Conservation (phyloP, 2,329 filamentous ascomycete species). For the Talaromyces atroroseus region DNA sequence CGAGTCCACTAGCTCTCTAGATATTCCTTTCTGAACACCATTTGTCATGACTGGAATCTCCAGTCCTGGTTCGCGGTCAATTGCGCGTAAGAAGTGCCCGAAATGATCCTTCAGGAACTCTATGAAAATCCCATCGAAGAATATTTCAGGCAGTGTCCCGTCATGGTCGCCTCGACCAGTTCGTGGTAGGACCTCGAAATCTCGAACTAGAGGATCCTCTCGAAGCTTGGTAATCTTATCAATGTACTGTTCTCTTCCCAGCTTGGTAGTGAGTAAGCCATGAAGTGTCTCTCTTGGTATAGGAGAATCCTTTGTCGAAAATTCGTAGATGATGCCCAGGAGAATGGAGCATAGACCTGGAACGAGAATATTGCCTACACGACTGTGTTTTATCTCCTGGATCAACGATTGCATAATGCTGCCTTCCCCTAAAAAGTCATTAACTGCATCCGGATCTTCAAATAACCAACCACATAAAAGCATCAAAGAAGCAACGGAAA, state of each 20-base stretch:
- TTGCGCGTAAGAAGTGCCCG: conserved; percentile 72
- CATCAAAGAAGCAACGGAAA: conserved; percentile 83
- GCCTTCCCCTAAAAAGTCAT: conserved; percentile 87
- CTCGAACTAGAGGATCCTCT: conserved; percentile 70
- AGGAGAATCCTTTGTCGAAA: conserved; percentile 94
- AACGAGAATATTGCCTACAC: conserved; percentile 59
- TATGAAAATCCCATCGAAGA: conserved; percentile 79
- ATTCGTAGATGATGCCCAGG: conserved; percentile 87
- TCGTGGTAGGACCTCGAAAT: conserved; percentile 82
- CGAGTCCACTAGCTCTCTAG: conserved; percentile 85
- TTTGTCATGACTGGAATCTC: conserved; percentile 78
- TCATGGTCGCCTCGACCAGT: conserved; percentile 51
- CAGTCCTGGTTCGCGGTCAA: conserved; percentile 84
- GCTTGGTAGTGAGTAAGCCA: conserved; percentile 65
- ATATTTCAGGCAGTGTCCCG: conserved; percentile 67
- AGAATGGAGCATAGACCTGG: conserved; percentile 80
- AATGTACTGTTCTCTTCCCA: conserved; percentile 83
- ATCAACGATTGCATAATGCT: conserved; percentile 86
- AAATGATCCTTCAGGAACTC: conserved; percentile 97
- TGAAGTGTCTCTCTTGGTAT: conserved; percentile 77
- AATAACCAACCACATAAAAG: conserved; percentile 84
- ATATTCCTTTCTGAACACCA: conserved; percentile 80
- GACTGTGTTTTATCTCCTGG: conserved; percentile 62
- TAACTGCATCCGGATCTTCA: conserved; percentile 83
- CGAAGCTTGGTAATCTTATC: conserved; percentile 74